A percentile compares a stretch with the other conserved stretches of the same genome.
Evolutionary conservation across 371 early-diverging fungal genomes (phyloP).

Genomic region (Mucor irregularis): DNA sequence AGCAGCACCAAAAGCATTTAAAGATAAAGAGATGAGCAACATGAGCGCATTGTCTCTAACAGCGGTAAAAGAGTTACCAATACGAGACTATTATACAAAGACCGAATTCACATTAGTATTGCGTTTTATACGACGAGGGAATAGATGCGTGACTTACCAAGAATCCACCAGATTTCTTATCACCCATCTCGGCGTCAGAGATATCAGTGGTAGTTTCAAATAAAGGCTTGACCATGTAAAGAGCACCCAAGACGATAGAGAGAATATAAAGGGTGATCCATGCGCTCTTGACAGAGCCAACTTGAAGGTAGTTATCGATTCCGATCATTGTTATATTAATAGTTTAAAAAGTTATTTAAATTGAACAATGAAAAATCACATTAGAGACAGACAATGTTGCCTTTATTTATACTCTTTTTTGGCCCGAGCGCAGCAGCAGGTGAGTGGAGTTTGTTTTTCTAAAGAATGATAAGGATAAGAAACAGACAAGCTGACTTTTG

Average conservation of each 20-base stretch:
- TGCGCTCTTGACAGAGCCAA: conserved; percentile 6
- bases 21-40: neutral
- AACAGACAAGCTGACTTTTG: no score
- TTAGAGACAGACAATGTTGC: no score
- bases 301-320: conserved; percentile 6
- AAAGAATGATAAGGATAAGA: no score
- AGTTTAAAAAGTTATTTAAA: no score
- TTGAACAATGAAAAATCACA: no score
- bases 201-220: neutral
- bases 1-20: conserved; percentile 4
- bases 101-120: no score
- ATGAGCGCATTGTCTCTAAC: conserved; percentile 2
- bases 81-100: neutral
- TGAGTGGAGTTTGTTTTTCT: no score
- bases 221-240: conserved; percentile 2
- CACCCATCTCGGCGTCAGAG: conserved; percentile 1
- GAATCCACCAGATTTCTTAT: conserved; percentile 3
- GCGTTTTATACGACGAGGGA: no score
- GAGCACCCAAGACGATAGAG: neutral
- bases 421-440: no score
- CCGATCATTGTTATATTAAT: no score
- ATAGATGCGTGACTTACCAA: no score
- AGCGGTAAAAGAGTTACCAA: neutral
- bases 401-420: no score
- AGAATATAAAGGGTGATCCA: conserved; percentile 8